A percentile compares a stretch with the other conserved stretches of the same genome.
Evolutionary conservation across 495 filamentous ascomycete species (phyloP).

Genomic region (Tuber aestivum): DNA sequence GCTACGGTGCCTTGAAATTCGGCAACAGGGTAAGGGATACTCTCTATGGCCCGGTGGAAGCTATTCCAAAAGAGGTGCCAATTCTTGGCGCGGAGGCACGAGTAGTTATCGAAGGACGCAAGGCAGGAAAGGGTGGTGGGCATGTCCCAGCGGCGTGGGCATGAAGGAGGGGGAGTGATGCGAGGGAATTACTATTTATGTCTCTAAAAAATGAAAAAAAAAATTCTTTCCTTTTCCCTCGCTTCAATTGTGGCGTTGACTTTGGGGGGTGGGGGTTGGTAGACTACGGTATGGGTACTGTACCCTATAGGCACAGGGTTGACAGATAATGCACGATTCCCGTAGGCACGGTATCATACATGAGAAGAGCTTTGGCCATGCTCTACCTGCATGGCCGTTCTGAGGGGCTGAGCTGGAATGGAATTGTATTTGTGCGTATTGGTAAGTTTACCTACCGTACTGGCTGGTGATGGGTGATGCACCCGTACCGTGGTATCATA

Average conservation of each 20-base stretch:
- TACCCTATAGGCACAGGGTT: not conserved
- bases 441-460: not conserved
- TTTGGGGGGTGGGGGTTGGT: no score
- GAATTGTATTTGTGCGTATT: not conserved
- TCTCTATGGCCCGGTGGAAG: no score
- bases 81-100: no score
- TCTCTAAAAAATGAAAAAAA: no score
- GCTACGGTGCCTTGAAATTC: no score
- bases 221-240: not conserved
- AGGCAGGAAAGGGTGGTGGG: not conserved
- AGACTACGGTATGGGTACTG: not conserved
- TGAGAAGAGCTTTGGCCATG: not conserved
- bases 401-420: not conserved
- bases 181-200: slow-evolving; percentile 3
- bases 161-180: not conserved
- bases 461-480: not conserved
- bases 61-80: no score
- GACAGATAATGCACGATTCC: not conserved
- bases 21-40: no score
- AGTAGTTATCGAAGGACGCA: not conserved
- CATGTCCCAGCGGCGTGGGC: not conserved
- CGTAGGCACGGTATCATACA: not conserved
- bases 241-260: not conserved
- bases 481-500: not conserved
- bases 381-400: not conserved